phyloP scores from a whole-genome alignment of 257 asterid species.

The Ilex aquifolium region DNA sequence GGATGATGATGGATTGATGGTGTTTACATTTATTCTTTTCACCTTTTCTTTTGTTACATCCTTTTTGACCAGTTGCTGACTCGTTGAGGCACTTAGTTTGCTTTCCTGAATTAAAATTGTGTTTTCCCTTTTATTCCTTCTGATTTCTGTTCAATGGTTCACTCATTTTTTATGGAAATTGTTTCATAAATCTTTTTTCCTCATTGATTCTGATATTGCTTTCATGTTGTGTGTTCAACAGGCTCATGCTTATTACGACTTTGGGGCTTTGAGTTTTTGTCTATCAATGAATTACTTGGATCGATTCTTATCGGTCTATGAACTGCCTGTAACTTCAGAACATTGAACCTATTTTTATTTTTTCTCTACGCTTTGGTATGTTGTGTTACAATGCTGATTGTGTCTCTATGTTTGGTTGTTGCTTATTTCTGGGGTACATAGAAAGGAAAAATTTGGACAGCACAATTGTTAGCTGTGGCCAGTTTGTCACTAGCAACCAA shows the following conservation, averaged over 20 bases:
- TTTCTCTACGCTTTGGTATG: constrained; percentile 5
- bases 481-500: constrained; percentile 78
- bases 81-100: too few species aligned
- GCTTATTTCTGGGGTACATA: constrained; percentile 14
- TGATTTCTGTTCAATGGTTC: not conserved
- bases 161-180: not conserved
- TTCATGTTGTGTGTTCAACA: constrained; percentile 12
- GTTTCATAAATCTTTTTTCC: too few species aligned
- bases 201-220: not conserved
- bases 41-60: not conserved
- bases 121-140: not conserved
- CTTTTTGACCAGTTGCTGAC: not conserved
- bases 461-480: constrained; percentile 57
- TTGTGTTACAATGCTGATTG: constrained; percentile 9
- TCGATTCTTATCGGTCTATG: constrained; percentile 29
- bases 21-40: not conserved
- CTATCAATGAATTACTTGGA: constrained; percentile 34
- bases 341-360: not conserved
- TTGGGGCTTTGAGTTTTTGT: constrained; percentile 26
- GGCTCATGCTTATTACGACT: constrained; percentile 31
- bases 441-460: constrained; percentile 49
- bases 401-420: constrained; percentile 6
- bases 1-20: not conserved
- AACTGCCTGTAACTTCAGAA: constrained; percentile 28
- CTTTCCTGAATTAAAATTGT: too few species aligned